These are phyloP conservation scores for Aspergillus ibericus DNA, from an alignment of 2,329 filamentous ascomycete species.

Conservation along the genomic window DNA sequence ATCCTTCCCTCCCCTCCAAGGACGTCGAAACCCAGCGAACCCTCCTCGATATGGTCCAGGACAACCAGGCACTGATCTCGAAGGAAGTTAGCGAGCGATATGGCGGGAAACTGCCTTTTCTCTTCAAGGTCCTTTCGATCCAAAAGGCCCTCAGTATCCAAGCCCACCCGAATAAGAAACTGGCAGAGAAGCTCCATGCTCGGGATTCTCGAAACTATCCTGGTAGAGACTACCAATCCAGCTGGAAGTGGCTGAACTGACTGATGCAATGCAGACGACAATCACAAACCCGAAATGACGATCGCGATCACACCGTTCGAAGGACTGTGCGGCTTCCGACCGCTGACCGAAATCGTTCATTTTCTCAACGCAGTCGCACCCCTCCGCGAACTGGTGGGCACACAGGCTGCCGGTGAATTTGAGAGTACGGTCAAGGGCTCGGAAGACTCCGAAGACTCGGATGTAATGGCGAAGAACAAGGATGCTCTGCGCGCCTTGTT, in stretches of 20 bases:
- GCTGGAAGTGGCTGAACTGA: background rate
- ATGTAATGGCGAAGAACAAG: slow-evolving; percentile 66
- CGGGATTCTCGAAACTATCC: slow-evolving; percentile 92
- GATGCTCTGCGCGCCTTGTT: slow-evolving; percentile 74
- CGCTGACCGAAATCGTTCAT: slow-evolving; percentile 79
- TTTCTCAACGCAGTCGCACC: slow-evolving; percentile 70
- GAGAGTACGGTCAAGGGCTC: slow-evolving; percentile 59
- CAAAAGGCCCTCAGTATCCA: slow-evolving; percentile 96
- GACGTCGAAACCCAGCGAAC: slow-evolving; percentile 80
- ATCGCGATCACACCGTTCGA: slow-evolving; percentile 97
- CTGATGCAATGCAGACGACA: slow-evolving; percentile 66
- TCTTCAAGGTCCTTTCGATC: slow-evolving; percentile 97
- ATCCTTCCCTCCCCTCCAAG: slow-evolving; percentile 91
- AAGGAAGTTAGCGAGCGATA: slow-evolving; percentile 71
- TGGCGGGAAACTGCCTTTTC: slow-evolving; percentile 81
- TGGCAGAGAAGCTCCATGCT: slow-evolving; percentile 83
- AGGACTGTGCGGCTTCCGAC: slow-evolving; percentile 92
- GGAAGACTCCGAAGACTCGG: slow-evolving; percentile 49
- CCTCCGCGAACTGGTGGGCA: slow-evolving; percentile 65
- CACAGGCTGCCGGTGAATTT: slow-evolving; percentile 50
- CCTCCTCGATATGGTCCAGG: slow-evolving; percentile 81
- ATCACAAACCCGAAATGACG: slow-evolving; percentile 99
- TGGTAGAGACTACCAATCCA: slow-evolving; percentile 35
- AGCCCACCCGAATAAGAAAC: slow-evolving; percentile 92
- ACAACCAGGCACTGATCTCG: slow-evolving; percentile 82